These are phyloP conservation scores for Puya raimondii DNA, from an alignment of 176 grass and related monocot species.

Conservation along the genomic window DNA sequence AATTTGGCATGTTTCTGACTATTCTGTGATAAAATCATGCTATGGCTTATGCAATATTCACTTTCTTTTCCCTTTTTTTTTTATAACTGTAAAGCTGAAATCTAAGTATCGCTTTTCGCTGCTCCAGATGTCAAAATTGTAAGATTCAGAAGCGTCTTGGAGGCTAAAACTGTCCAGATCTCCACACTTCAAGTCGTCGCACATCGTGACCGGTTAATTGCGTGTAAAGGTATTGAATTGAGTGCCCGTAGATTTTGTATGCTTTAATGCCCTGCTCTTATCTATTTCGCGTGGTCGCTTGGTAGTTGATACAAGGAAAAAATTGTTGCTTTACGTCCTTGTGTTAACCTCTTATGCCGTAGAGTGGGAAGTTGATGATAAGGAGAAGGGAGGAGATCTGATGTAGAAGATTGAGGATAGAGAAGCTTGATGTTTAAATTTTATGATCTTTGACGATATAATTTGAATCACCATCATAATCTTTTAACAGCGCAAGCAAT, in stretches of 20 bases:
- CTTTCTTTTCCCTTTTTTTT: too few relatives aligned
- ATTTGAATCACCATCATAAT: too few relatives aligned
- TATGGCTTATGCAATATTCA: not conserved
- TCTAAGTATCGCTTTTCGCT: too few relatives aligned
- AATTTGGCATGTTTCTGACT: too few relatives aligned
- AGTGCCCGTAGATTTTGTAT: not conserved
- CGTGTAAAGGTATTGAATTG: conserved; percentile 21
- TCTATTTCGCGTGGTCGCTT: not conserved
- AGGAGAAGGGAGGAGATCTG: too few relatives aligned
- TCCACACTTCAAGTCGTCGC: conserved; percentile 32
- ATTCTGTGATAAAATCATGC: too few relatives aligned
- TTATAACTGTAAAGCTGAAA: too few relatives aligned
- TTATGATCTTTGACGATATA: too few relatives aligned
- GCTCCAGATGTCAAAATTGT: conserved; percentile 60
- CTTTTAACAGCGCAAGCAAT: too few relatives aligned
- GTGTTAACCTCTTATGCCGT: not conserved
- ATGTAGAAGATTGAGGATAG: too few relatives aligned
- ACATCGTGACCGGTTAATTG: conserved; percentile 28
- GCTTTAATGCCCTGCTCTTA: not conserved
- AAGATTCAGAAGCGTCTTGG: conserved; percentile 43
- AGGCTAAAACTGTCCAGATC: conserved; percentile 44
- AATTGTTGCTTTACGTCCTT: not conserved
- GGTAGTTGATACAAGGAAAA: not conserved
- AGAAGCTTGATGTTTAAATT: too few relatives aligned
- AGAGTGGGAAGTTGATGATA: not conserved